Evolutionary conservation across 2,329 filamentous ascomycete species (phyloP), one percentile per base, ranked within the genome.

Genomic region (Sordariomycetes sp.): DNA sequence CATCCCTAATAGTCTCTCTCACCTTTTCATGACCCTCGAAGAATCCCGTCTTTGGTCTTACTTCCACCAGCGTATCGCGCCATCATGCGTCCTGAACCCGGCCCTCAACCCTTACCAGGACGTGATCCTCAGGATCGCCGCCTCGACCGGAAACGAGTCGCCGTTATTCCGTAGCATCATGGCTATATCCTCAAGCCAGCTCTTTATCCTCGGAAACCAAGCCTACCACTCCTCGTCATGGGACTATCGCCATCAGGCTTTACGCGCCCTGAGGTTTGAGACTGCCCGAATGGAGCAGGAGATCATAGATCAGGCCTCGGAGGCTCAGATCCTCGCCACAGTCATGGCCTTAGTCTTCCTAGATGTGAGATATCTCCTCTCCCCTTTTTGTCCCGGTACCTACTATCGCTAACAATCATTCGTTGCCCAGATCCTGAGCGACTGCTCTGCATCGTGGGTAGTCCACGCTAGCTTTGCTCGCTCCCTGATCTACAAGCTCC

Each of bases 91-190:
- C 12, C 58, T 67, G 52, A 63, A 64, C 35, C 62, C 62, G 4
- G 55, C 58, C 4, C 61, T 59, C 11, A 67, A 67, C 53, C 66
- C 65, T 1, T 67, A 67, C 59, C 62, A 63, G 51, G 61, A 65
- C 57, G 61, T 68, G 8, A 59, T 68, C 4, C 51, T 68, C 22
- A 63, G 61, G 35, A 62, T 68, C 54, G 65, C 66, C 7, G 60
- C 60, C 35, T 60, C 58, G 25, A 61, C 59, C 8, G 66, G 66
- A 0, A 48, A 48, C 3, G 32, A 54, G 6, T 62, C 60, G 1
- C 64, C 66, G 25, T 59, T 69, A 2, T 65, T 68, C 55, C 64
- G 67, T 51, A 66, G 64, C 52, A 61, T 68, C 48, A 60, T 69
- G 57, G 64, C 66, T 10, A 65, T 64, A 1, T 64, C 67, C 6